Evolutionary conservation across 495 filamentous ascomycete genomes (phyloP).

Genomic region (Daldinia bambusicola): DNA sequence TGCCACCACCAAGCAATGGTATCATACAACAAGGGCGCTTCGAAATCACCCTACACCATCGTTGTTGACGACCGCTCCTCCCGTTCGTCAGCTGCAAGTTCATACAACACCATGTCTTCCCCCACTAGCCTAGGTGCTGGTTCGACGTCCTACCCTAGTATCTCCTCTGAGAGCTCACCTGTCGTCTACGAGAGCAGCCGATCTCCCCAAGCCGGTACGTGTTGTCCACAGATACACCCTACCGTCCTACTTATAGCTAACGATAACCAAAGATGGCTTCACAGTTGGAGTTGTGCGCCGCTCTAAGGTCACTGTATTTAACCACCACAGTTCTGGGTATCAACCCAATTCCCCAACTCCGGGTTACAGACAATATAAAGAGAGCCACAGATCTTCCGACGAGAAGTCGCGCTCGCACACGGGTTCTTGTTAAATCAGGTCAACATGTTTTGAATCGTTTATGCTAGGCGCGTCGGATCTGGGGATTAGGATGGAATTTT

Average conservation of each 20-base stretch:
- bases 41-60: conserved; percentile 8
- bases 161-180: background rate
- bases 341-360: conserved; percentile 24
- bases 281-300: conserved; percentile 13
- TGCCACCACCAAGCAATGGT: conserved; percentile 6
- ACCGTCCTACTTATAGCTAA: conserved; percentile 8
- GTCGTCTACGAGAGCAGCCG: conserved; percentile 12
- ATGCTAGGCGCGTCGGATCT: background rate
- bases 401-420: background rate
- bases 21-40: conserved; percentile 16
- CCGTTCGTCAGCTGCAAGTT: conserved; percentile 9
- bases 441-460: background rate
- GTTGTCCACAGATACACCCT: background rate
- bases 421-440: background rate
- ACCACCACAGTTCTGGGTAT: conserved; percentile 22
- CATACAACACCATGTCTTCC: conserved; percentile 30
- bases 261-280: conserved; percentile 19
- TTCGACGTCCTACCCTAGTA: conserved; percentile 18
- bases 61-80: conserved; percentile 14
- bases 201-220: conserved; percentile 24
- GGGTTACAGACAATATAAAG: background rate
- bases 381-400: background rate
- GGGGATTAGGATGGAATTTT: background rate
- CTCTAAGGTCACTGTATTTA: conserved; percentile 19
- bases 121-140: background rate